phyloP scores from a whole-genome alignment of 140 eudicot genomes.

The Senecio squalidus region DNA sequence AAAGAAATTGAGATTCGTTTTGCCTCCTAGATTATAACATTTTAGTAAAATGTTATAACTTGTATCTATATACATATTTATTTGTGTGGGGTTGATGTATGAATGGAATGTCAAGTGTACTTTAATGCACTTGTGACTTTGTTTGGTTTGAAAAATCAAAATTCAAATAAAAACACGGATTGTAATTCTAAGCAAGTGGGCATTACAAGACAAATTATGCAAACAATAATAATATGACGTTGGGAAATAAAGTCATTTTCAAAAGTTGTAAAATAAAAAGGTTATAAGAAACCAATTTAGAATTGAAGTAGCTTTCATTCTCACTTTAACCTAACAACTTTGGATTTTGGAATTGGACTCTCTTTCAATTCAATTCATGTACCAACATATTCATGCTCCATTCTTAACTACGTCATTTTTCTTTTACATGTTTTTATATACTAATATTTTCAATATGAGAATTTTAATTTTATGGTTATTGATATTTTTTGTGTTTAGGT shows the following conservation, averaged over 20 bases:
- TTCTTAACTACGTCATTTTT: too few relatives aligned
- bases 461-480: too few relatives aligned
- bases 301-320: conserved; percentile 9
- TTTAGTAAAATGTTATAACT: too few relatives aligned
- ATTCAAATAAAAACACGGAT: too few relatives aligned
- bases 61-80: background rate
- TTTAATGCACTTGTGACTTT: background rate
- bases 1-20: too few relatives aligned
- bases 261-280: background rate
- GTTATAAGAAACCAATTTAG: conserved; percentile 6
- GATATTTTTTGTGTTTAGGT: too few relatives aligned
- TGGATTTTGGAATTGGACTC: background rate
- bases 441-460: background rate
- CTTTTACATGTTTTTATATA: background rate
- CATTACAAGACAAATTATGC: background rate
- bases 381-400: background rate
- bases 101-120: background rate
- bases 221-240: background rate
- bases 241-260: conserved; percentile 4
- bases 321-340: conserved; percentile 7
- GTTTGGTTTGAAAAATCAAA: background rate
- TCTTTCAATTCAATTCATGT: background rate
- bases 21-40: too few relatives aligned
- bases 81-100: background rate
- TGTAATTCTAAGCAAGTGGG: too few relatives aligned